These are phyloP conservation scores for Cercospora sp. DNA, from an alignment of 2,329 filamentous ascomycete genomes.

Conservation along the genomic window DNA sequence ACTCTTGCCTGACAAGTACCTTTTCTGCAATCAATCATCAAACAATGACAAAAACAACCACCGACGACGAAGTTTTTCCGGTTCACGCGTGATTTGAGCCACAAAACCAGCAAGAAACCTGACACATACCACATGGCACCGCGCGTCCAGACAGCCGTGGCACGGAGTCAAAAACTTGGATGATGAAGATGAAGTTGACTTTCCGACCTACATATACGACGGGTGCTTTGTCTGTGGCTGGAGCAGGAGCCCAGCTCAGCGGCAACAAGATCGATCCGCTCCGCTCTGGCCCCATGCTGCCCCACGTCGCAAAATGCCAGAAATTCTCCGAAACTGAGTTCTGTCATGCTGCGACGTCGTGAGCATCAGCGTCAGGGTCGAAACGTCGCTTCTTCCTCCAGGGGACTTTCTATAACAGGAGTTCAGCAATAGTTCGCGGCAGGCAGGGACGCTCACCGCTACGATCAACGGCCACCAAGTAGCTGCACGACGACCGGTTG, in stretches of 20 bases:
- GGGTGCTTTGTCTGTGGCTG: not conserved
- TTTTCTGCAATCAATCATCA: not conserved
- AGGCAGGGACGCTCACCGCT: not conserved
- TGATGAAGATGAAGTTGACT: not conserved
- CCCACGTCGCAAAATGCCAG: not conserved
- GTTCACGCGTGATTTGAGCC: not conserved
- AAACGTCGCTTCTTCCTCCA: not conserved
- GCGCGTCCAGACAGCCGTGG: not conserved
- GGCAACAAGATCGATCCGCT: not conserved
- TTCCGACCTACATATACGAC: not conserved
- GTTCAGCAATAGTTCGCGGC: not conserved
- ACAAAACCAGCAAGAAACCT: not conserved
- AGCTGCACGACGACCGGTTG: not conserved
- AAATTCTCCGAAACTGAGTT: conserved; percentile 3
- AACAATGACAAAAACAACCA: not conserved
- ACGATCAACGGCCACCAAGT: not conserved
- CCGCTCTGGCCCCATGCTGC: not conserved
- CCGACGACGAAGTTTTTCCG: not conserved
- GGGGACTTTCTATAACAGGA: not conserved
- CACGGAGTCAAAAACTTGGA: not conserved
- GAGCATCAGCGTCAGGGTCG: not conserved
- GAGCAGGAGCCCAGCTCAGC: not conserved
- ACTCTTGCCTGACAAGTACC: not conserved
- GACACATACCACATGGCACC: not conserved
- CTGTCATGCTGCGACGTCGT: not conserved